Base-by-base conservation (phyloP, 164 flowering plant species). In the Macadamia tetraphylla region DNA sequence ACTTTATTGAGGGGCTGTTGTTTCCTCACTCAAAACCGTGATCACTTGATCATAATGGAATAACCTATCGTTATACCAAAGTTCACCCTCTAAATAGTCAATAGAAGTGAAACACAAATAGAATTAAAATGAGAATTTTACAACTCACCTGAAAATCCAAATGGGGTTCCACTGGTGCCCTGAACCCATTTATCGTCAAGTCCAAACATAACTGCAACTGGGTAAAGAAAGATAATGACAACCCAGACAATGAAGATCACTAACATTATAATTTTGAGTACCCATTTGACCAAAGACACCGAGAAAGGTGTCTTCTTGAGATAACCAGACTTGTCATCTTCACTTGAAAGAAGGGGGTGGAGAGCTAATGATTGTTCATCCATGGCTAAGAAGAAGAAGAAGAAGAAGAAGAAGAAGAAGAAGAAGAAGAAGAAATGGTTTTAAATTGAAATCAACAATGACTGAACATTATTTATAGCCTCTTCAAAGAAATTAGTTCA, bases 221-320 rank as follows among this genome's bases (percentile, higher is more conserved):
- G 98, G 55, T 60, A 77, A 35, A 86, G 67, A 67, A 91, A 85
- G 18, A 87, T 77, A 17, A 87, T 12, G 62, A 80, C 68, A 72
- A 76, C 77, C 98, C 96, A 94, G 1, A 71, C 48, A 64, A 86
- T 7, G 70, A 91, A 85, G 56, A 85, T 30, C 13, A 61, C 79
- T 92, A 90, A 88, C 80, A 91, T 86, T n/a, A 77, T 30, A 70
- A 71, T 10, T 71, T 75, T 87, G 66, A 94, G 79, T 65, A 73
- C 62, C 89, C 88, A 80, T 84, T 80, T 85, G 2, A 69, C 57
- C 0, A 64, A 68, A 40, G 79, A 30, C 51, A 70, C 9, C 29
- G 75, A 35, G 0, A 73, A 32, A 15, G 77, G 29, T 51, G 69
- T 69, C 64, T 67, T 71, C 23, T 23, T 23, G 23, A 23, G 23